These are phyloP conservation scores for Eutypella sp. DNA, from an alignment of 2,329 filamentous ascomycete species.

Conservation along the genomic window DNA sequence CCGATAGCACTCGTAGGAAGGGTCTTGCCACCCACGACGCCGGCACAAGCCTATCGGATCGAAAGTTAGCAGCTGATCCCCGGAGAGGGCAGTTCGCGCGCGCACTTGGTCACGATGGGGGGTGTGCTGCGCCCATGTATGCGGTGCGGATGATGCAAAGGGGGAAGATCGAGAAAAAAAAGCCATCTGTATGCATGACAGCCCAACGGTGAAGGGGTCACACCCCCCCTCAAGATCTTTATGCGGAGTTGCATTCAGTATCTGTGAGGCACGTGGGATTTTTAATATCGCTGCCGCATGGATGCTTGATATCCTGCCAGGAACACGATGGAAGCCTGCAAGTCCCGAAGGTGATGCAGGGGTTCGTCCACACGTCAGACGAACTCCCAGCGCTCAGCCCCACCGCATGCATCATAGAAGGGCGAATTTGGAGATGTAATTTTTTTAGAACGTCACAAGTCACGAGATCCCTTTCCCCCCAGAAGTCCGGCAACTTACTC, in stretches of 20 bases:
- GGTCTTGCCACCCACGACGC: slow-evolving; percentile 89
- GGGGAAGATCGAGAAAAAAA: slow-evolving; percentile 14
- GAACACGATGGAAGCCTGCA: slow-evolving; percentile 25
- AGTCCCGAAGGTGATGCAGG: slow-evolving; percentile 26
- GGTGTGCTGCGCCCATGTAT: slow-evolving; percentile 14
- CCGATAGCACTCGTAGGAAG: slow-evolving; percentile 78
- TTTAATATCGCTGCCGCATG: slow-evolving; percentile 13
- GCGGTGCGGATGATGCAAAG: slow-evolving; percentile 25
- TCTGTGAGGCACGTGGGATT: slow-evolving; percentile 22
- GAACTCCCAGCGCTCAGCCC: slow-evolving; percentile 25
- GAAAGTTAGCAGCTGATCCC: slow-evolving; percentile 27
- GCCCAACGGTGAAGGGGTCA: slow-evolving; percentile 22
- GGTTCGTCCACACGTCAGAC: slow-evolving; percentile 31
- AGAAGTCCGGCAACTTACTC: slow-evolving; percentile 52
- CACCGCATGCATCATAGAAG: slow-evolving; percentile 27
- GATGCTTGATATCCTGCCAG: slow-evolving; percentile 19
- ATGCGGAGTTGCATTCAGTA: slow-evolving; percentile 10
- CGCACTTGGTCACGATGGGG: slow-evolving; percentile 20
- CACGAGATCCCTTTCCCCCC: slow-evolving; percentile 5
- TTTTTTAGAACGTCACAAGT: slow-evolving; percentile 6
- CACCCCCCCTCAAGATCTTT: slow-evolving; percentile 7
- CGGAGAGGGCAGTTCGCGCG: slow-evolving; percentile 12
- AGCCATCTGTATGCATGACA: slow-evolving; percentile 28
- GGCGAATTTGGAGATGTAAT: slow-evolving; percentile 16
- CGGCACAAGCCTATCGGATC: slow-evolving; percentile 74